Percentiles rank a stretch among this genome's conserved stretches.
Conservation (phyloP, 2,329 filamentous ascomycete genomes). For the Reticulascus tulasneorum region DNA sequence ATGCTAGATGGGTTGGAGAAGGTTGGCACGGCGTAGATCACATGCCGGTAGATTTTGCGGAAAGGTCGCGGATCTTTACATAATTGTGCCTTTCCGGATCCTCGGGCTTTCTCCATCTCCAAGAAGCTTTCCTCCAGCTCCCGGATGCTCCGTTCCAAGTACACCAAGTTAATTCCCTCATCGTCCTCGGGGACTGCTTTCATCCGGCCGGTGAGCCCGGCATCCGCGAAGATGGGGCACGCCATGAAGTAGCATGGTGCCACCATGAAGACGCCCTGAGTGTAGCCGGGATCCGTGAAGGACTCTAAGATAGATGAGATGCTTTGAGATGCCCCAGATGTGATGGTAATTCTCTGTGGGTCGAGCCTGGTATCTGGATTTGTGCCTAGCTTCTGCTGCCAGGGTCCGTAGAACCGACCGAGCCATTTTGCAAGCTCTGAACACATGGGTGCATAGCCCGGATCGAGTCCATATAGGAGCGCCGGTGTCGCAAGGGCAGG, state of each 20-base stretch:
- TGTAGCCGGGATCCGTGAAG: conserved; percentile 75
- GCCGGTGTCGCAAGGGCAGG: conserved; percentile 55
- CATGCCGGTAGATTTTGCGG: conserved; percentile 76
- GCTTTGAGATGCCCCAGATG: conserved; percentile 81
- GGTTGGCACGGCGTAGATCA: conserved; percentile 86
- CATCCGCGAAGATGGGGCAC: conserved; percentile 79
- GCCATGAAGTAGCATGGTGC: conserved; percentile 82
- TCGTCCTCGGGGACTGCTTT: conserved; percentile 71
- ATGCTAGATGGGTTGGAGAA: conserved; percentile 85
- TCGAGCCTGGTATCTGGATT: conserved; percentile 24
- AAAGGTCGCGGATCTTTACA: no score
- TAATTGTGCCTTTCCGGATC: no score
- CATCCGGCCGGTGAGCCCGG: conserved; percentile 65
- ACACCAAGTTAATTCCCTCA: conserved; percentile 68
- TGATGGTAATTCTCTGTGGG: conserved; percentile 68
- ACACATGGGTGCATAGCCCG: conserved; percentile 68
- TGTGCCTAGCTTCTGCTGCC: background rate
- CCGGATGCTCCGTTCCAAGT: conserved; percentile 44
- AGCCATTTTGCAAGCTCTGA: conserved; percentile 69
- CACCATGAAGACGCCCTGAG: conserved; percentile 73
- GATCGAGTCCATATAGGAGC: conserved; percentile 77
- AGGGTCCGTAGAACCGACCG: conserved; percentile 50
- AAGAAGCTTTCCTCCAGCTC: background rate
- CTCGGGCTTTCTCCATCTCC: accelerated
- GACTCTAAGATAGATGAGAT: conserved; percentile 72